Evolutionary conservation across 345 rosid species (phyloP).

Genomic region (Citrus australasica): DNA sequence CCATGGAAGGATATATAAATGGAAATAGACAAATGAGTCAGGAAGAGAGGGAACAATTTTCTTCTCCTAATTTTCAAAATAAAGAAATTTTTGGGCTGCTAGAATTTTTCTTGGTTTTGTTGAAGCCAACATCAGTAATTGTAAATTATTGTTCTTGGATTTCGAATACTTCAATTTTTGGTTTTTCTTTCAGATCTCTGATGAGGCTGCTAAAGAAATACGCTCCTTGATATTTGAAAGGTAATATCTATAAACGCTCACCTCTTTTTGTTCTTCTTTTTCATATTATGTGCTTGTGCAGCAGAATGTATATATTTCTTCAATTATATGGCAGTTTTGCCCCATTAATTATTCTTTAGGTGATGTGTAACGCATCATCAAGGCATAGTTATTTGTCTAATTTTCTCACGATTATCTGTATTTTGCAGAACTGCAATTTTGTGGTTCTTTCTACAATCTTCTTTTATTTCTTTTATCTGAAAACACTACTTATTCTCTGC

Average conservation of each 20-base stretch:
- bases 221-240: conserved; percentile 68
- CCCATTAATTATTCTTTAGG: not conserved
- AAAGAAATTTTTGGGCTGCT: not conserved
- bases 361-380: not conserved
- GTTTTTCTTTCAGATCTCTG: conserved; percentile 61
- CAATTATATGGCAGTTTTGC: not conserved
- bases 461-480: not conserved
- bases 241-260: conserved; percentile 27
- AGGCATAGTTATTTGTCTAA: not conserved
- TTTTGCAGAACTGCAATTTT: not conserved
- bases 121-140: not conserved
- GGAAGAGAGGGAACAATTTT: not conserved
- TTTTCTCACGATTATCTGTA: not conserved
- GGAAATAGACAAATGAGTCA: not conserved
- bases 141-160: not conserved
- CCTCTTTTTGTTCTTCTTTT: not conserved
- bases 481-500: conserved; percentile 19
- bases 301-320: not conserved
- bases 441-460: not conserved
- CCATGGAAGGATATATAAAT: not conserved
- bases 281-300: not conserved
- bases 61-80: not conserved
- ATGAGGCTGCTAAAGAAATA: conserved; percentile 80
- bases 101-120: not conserved
- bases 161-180: conserved; percentile 15